phyloP scores from a whole-genome alignment of 164 flowering plant species.

The Buxus sempervirens region DNA sequence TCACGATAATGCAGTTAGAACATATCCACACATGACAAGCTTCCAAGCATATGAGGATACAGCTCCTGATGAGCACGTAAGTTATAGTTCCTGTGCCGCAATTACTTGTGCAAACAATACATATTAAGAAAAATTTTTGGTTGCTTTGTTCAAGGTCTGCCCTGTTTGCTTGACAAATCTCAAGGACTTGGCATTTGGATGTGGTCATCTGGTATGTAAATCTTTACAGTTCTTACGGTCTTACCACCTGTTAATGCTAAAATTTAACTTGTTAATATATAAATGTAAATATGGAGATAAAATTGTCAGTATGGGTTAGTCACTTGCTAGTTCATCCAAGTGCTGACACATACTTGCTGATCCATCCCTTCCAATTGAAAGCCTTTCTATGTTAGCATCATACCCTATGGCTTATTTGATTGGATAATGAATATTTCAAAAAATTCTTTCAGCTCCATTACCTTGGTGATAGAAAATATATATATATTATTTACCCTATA shows the following conservation, averaged over 20 bases:
- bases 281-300: background rate
- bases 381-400: background rate
- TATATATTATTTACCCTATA: too few species aligned
- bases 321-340: background rate
- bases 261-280: background rate
- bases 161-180: constrained; percentile 82
- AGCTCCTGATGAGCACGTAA: constrained; percentile 45
- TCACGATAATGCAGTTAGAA: constrained; percentile 41
- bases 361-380: background rate
- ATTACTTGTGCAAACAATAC: background rate
- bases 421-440: too few species aligned
- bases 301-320: background rate
- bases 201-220: constrained; percentile 75
- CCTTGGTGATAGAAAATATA: too few species aligned
- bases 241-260: background rate
- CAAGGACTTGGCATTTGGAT: constrained; percentile 85
- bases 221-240: background rate
- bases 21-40: constrained; percentile 21
- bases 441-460: too few species aligned
- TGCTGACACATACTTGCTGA: background rate
- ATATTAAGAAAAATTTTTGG: background rate
- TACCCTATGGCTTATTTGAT: background rate
- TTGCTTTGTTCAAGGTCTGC: constrained; percentile 46
- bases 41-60: constrained; percentile 19
- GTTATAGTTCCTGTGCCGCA: background rate